Evolutionary conservation across 2,329 filamentous ascomycete species (phyloP).

Genomic region (Aspergillus puulaauensis): DNA sequence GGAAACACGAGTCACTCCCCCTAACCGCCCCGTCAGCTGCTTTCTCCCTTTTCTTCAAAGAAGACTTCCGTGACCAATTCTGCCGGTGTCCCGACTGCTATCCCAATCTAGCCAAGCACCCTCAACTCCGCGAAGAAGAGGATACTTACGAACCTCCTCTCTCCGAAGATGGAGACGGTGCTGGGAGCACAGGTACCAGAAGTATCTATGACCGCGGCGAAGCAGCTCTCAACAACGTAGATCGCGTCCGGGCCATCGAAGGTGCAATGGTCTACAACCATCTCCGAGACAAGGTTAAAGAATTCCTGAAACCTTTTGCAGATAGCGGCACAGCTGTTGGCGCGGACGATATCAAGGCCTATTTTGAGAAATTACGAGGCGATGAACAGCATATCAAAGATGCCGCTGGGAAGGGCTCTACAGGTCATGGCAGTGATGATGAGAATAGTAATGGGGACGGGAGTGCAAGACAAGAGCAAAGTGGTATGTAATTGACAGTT

Average conservation of each 20-base stretch:
- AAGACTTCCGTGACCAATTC: conserved; percentile 75
- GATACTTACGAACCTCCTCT: conserved; percentile 90
- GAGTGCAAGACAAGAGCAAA: conserved; percentile 46
- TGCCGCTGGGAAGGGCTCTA: conserved; percentile 55
- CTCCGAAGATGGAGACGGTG: conserved; percentile 61
- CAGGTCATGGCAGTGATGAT: conserved; percentile 30
- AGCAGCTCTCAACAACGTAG: conserved; percentile 85
- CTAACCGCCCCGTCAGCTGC: conserved; percentile 50
- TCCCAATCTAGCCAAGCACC: conserved; percentile 66
- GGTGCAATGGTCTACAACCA: conserved; percentile 98
- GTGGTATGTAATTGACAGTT: conserved; percentile 35
- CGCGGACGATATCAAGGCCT: conserved; percentile 92
- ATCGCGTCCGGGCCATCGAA: conserved; percentile 89
- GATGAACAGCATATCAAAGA: conserved; percentile 73
- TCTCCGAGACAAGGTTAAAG: conserved; percentile 92
- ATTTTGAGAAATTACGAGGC: conserved; percentile 91
- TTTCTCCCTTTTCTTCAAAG: conserved; percentile 80
- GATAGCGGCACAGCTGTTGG: conserved; percentile 85
- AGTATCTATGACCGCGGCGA: conserved; percentile 89
- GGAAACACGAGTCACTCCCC: conserved; percentile 64
- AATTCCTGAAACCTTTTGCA: conserved; percentile 89
- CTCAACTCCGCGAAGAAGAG: conserved; percentile 89
- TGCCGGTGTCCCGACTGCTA: conserved; percentile 85
- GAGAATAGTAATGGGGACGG: conserved; percentile 29
- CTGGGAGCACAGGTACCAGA: conserved; percentile 64